Conservation (phyloP, 2,329 filamentous ascomycete species). For the Purpureocillium lavendulum region DNA sequence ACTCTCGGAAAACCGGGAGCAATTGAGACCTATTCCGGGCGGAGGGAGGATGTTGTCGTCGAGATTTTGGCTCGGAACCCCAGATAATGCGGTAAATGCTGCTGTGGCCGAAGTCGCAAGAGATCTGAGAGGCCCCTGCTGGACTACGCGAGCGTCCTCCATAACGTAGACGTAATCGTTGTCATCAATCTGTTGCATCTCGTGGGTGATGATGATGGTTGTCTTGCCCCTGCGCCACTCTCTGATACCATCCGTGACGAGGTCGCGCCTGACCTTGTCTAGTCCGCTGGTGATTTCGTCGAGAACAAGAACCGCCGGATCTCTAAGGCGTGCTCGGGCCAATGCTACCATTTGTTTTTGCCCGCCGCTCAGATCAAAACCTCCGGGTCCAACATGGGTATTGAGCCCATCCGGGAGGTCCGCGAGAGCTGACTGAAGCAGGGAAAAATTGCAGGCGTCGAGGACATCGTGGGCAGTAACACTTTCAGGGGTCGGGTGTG, state of each 20-base stretch:
- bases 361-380: slow-evolving; percentile 69
- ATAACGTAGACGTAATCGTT: slow-evolving; percentile 76
- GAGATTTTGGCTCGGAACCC: too few relatives aligned
- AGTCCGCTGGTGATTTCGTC: slow-evolving; percentile 86
- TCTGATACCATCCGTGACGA: slow-evolving; percentile 68
- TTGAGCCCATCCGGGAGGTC: slow-evolving; percentile 62
- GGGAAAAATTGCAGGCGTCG: slow-evolving; percentile 55
- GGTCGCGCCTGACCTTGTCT: slow-evolving; percentile 59
- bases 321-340: slow-evolving; percentile 66
- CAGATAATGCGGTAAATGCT: too few relatives aligned
- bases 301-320: slow-evolving; percentile 73
- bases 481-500: slow-evolving; percentile 38
- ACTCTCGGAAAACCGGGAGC: too few relatives aligned
- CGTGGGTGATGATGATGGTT: slow-evolving; percentile 89
- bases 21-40: too few relatives aligned
- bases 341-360: slow-evolving; percentile 77
- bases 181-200: slow-evolving; percentile 65
- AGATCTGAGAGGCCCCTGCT: slow-evolving; percentile 43
- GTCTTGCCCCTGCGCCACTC: slow-evolving; percentile 73
- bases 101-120: background rate
- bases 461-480: slow-evolving; percentile 48
- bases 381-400: slow-evolving; percentile 63
- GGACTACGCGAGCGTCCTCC: slow-evolving; percentile 57
- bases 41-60: too few relatives aligned
- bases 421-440: slow-evolving; percentile 59